Conservation (phyloP, 352 stramenopile genomes). For the Phytophthora litchii region DNA sequence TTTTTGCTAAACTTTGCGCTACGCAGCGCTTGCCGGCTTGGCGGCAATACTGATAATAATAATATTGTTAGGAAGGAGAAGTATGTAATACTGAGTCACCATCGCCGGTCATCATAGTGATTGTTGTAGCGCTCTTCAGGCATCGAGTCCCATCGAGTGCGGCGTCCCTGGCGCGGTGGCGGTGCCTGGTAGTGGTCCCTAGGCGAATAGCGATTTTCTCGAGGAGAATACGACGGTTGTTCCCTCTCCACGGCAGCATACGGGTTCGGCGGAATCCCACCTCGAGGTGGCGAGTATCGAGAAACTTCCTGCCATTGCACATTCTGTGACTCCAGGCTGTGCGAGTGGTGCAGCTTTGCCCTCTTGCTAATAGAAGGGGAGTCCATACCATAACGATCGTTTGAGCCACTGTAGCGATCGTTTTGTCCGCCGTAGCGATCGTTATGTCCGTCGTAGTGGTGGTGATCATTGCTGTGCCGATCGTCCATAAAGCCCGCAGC, state of each 20-base stretch:
- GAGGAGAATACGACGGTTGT: constrained; percentile 29
- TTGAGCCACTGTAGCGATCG: constrained; percentile 27
- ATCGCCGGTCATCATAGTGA: constrained; percentile 37
- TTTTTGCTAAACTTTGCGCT: constrained; percentile 41
- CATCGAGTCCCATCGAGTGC: constrained; percentile 46
- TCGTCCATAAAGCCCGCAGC: constrained; percentile 27
- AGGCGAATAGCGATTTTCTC: constrained; percentile 27
- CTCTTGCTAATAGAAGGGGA: constrained; percentile 52
- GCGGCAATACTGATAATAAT: constrained; percentile 49
- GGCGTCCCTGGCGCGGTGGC: constrained; percentile 24
- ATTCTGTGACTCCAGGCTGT: constrained; percentile 61
- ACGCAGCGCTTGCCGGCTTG: constrained; percentile 33
- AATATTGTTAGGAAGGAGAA: constrained; percentile 43
- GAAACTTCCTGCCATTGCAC: constrained; percentile 41
- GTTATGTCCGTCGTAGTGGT: constrained; percentile 19
- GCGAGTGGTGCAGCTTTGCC: constrained; percentile 64
- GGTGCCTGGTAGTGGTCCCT: constrained; percentile 37
- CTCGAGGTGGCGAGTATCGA: constrained; percentile 34
- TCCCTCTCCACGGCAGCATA: constrained; percentile 43
- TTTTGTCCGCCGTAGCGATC: constrained; percentile 26
- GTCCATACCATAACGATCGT: constrained; percentile 27
- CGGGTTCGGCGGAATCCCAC: constrained; percentile 23
- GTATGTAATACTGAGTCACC: constrained; percentile 25
- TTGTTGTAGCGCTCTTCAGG: constrained; percentile 39
- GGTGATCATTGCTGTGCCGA: constrained; percentile 36